A percentile compares a stretch with the other conserved stretches of the same genome.
Conservation (phyloP, 2,329 filamentous ascomycete genomes). For the Verruconis gallopava region DNA sequence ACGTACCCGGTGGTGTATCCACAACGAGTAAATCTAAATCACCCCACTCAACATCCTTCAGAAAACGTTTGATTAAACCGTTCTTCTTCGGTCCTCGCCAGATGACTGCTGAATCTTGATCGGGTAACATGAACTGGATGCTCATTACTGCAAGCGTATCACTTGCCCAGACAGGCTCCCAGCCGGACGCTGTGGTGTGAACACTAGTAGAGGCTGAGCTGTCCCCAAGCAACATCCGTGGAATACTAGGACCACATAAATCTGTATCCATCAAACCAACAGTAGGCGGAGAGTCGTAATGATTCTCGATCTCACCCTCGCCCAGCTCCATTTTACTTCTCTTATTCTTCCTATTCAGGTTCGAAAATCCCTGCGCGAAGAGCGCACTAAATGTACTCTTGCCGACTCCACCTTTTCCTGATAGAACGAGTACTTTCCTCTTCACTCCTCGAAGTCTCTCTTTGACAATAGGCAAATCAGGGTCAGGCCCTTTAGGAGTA, state of each 20-base stretch:
- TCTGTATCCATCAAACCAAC: constrained; percentile 98
- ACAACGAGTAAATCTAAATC: constrained; percentile 86
- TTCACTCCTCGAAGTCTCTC: constrained; percentile 66
- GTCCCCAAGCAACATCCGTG: constrained; percentile 94
- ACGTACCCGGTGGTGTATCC: constrained; percentile 90
- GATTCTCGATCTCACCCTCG: constrained; percentile 5
- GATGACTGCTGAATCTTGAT: constrained; percentile 86
- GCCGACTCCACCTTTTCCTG: constrained; percentile 90
- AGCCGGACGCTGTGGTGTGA: constrained; percentile 75
- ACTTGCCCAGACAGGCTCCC: constrained; percentile 84
- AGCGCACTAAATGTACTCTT: constrained; percentile 90
- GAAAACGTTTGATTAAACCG: constrained; percentile 90
- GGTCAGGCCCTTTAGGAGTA: constrained; percentile 87
- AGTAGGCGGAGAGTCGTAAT: constrained; percentile 33
- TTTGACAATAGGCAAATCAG: constrained; percentile 81
- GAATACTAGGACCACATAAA: constrained; percentile 90
- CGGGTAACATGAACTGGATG: constrained; percentile 95
- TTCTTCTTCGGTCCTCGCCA: constrained; percentile 99
- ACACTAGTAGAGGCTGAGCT: constrained; percentile 43
- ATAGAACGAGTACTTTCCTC: constrained; percentile 87
- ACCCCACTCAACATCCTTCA: constrained; percentile 97
- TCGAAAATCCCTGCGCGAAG: constrained; percentile 75
- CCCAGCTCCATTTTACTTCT: neutral
- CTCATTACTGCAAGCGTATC: constrained; percentile 95
- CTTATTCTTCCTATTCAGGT: neutral